Percentiles rank a stretch among this genome's conserved stretches.
Evolutionary conservation across 257 asterid genomes (phyloP).

Genomic region (Petunia axillaris): DNA sequence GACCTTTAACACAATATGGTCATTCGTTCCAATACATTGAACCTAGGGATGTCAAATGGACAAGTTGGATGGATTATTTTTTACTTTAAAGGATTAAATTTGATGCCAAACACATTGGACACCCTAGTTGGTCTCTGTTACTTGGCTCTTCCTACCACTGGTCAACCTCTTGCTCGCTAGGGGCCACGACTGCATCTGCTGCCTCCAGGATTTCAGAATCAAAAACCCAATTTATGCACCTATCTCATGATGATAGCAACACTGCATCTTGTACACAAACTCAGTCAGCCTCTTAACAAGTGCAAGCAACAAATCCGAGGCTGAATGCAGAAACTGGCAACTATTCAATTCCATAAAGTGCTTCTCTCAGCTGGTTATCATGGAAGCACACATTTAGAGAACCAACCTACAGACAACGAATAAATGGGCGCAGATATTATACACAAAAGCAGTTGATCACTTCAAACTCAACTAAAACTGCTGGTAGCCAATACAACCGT

Average conservation of each 20-base stretch:
- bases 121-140: background rate
- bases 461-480: constrained; percentile 10
- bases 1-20: background rate
- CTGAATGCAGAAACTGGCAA: background rate
- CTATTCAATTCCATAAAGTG: background rate
- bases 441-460: constrained; percentile 21
- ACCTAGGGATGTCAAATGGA: background rate
- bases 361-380: background rate
- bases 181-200: background rate
- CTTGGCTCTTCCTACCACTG: background rate
- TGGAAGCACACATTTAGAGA: background rate
- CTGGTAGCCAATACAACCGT: constrained; percentile 8
- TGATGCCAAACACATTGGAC: no score
- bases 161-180: background rate
- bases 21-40: background rate
- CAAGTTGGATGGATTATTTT: background rate
- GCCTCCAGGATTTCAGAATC: background rate
- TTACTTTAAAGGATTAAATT: no score
- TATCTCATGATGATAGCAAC: background rate
- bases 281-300: background rate
- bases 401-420: background rate
- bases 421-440: constrained; percentile 1
- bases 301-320: background rate
- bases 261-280: background rate
- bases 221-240: background rate